Evolutionary conservation across 371 early-diverging fungal genomes (phyloP), one percentile per base, ranked within the genome.

Genomic region (Mucor mucedo): DNA sequence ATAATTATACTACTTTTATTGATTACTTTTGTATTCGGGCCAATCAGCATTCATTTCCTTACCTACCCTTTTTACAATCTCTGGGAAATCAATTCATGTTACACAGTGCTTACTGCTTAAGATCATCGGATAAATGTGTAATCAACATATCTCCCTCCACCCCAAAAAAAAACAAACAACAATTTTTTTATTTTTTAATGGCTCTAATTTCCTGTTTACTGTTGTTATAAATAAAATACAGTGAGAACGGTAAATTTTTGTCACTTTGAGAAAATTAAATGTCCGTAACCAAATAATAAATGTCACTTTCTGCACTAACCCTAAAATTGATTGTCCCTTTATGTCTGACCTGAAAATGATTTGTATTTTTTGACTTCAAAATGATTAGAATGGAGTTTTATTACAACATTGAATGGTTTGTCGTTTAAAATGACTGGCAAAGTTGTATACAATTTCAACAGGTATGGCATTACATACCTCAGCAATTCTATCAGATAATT

Each of bases 311-410:
- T n/a, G 48, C 55, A 47, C 38, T 54, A 50, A 52, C 10, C 61
- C 62, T n/a, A 49, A 63, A 63, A 63, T 56, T 50, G 38, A 56
- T 56, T 55, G 63, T 63, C 56, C 63, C 56, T 59, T 60, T 57
- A 44, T 60, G 61, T 60, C 53, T 62, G 62, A 62, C 39, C 48
- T 53, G 47, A 42, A 62, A 56, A 63, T 56, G 48, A 39, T 55
- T 38, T 55, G 4, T 55, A 55, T n/a, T 35, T 63, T 56, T 56
- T 63, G 35, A 63, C 63, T 52, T 48, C 29, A 63, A 63, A 56
- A 56, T 49, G 30, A 40, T 56, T 63, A 63, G 56, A 63, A 55
- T 65, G 58, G 65, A 44, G 52, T 56, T 41, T 55, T 63, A 56
- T 63, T 63, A 63, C 35, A 56, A 56, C 64, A 58, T 38, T 63